A percentile compares a stretch with the other conserved stretches of the same genome.
These are phyloP conservation scores for Claviceps pazoutovae DNA, from an alignment of 2,329 filamentous ascomycete species.

Conservation along the genomic window DNA sequence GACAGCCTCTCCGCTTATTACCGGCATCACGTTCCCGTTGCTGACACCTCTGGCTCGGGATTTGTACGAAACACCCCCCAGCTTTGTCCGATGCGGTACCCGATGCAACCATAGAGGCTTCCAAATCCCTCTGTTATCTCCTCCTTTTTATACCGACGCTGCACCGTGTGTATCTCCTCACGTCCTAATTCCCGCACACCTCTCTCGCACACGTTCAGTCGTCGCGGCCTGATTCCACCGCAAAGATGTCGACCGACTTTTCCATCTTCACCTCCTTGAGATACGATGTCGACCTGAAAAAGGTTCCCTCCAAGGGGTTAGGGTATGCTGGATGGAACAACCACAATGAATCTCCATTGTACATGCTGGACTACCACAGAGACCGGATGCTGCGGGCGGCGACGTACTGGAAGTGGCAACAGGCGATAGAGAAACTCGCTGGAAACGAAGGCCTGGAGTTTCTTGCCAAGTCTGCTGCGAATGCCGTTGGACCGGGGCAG, in stretches of 20 bases:
- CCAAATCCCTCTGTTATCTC: no score
- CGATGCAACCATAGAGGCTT: no score
- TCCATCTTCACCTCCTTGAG: conserved; percentile 58
- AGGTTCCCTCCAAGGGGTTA: conserved; percentile 24
- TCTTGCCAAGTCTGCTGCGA: conserved; percentile 20
- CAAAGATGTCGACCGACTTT: conserved; percentile 32
- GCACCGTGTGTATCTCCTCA: no score
- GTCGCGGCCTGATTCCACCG: neutral
- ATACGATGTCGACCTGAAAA: conserved; percentile 47
- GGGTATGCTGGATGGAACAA: conserved; percentile 38
- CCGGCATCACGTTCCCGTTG: neutral
- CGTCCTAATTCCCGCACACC: no score
- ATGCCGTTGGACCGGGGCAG: conserved; percentile 22
- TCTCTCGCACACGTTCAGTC: neutral
- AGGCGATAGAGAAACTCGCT: conserved; percentile 28
- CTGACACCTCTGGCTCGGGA: no score
- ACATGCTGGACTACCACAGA: conserved; percentile 67
- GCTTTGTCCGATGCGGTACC: no score
- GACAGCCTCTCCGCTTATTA: neutral
- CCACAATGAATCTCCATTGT: conserved; percentile 46
- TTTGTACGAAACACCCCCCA: no score
- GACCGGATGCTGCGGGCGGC: conserved; percentile 61
- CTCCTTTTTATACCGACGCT: no score
- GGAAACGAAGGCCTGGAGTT: conserved; percentile 31
- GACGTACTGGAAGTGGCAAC: conserved; percentile 39